Evolutionary conservation across 176 grass and related monocot genomes (phyloP).

Genomic region (Oryza australiensis): DNA sequence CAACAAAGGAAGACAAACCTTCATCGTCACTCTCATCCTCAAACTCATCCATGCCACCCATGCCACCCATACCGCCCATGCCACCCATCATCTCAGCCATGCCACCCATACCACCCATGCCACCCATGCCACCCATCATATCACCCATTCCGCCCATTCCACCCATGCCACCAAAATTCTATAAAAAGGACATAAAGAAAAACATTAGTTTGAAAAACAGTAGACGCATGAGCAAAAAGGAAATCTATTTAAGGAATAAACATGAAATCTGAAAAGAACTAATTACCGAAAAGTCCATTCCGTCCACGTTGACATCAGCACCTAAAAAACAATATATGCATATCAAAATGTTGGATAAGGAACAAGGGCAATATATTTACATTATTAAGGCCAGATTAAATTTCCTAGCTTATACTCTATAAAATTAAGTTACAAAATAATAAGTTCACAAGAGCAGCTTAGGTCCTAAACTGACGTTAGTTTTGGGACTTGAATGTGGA

Average conservation of each 20-base stretch:
- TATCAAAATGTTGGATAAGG: neutral
- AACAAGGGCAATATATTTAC: neutral
- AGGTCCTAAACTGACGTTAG: too few species aligned
- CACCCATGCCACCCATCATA: slow-evolving; percentile 33
- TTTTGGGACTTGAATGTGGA: too few species aligned
- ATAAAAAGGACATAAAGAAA: slow-evolving; percentile 38
- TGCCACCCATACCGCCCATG: slow-evolving; percentile 19
- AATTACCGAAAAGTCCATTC: slow-evolving; percentile 92
- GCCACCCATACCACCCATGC: slow-evolving; percentile 28
- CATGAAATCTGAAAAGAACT: neutral
- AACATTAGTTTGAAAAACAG: slow-evolving; percentile 13
- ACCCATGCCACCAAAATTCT: slow-evolving; percentile 76
- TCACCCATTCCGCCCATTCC: slow-evolving; percentile 39
- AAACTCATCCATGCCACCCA: slow-evolving; percentile 61
- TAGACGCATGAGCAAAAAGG: neutral
- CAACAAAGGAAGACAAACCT: slow-evolving; percentile 49
- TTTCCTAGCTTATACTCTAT: neutral
- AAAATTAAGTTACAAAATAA: neutral
- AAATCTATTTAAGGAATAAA: slow-evolving; percentile 6
- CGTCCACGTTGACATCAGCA: slow-evolving; percentile 75
- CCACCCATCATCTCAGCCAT: slow-evolving; percentile 3
- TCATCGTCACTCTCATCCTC: slow-evolving; percentile 85
- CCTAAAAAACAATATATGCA: slow-evolving; percentile 31
- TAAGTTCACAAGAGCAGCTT: neutral
- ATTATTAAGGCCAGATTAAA: neutral